These are phyloP conservation scores for Kwoniella sp. DNA, from an alignment of 768 basidiomycete species.

Conservation along the genomic window DNA sequence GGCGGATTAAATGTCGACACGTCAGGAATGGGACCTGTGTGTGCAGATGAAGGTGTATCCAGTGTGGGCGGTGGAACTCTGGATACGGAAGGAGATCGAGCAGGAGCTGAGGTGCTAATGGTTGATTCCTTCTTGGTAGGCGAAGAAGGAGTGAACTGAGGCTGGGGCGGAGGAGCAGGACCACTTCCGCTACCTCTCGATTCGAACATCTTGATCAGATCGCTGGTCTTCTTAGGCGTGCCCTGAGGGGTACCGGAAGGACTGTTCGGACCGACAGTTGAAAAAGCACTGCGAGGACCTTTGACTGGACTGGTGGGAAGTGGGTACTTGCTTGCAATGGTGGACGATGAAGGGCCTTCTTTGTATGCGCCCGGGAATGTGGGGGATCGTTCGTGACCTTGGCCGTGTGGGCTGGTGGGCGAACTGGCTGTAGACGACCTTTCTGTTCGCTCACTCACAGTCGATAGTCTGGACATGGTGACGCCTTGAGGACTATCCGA, in stretches of 20 bases:
- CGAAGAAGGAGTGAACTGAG: slow-evolving; percentile 21
- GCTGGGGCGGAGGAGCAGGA: slow-evolving; percentile 11
- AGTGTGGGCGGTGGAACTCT: background rate
- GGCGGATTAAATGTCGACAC: background rate
- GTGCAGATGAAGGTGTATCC: background rate
- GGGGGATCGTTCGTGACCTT: slow-evolving; percentile 11
- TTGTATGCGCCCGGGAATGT: slow-evolving; percentile 18
- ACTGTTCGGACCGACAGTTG: slow-evolving; percentile 6
- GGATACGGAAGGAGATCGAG: background rate
- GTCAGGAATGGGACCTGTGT: background rate
- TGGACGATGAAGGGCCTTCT: slow-evolving; percentile 11
- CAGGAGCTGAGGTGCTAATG: background rate
- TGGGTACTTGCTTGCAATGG: slow-evolving; percentile 36
- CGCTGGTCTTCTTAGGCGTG: slow-evolving; percentile 41
- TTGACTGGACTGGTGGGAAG: slow-evolving; percentile 33
- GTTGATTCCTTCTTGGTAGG: background rate
- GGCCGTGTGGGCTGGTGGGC: background rate
- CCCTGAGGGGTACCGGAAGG: slow-evolving; percentile 21
- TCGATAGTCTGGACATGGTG: slow-evolving; percentile 26
- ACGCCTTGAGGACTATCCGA: slow-evolving; percentile 9
- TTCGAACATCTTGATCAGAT: slow-evolving; percentile 50
- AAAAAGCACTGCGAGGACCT: slow-evolving; percentile 15
- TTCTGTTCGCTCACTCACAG: slow-evolving; percentile 44
- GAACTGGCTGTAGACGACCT: background rate
- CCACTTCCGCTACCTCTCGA: slow-evolving; percentile 3